Evolutionary conservation across 768 basidiomycete genomes (phyloP), one percentile per base, ranked within the genome.

Genomic region (Galerina marginata): DNA sequence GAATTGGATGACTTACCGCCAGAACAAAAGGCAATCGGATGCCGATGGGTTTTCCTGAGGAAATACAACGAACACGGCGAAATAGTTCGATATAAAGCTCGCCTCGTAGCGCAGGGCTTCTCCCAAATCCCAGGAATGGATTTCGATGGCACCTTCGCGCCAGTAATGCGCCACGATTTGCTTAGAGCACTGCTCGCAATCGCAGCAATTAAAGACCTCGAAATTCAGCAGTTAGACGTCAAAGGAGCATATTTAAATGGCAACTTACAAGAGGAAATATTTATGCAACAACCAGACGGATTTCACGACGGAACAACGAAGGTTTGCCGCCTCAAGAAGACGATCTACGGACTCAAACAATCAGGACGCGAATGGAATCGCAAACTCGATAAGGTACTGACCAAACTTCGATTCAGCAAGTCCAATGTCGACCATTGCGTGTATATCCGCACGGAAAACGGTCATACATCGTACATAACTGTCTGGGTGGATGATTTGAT

Each of bases 161-260:
- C 73, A 0, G 74, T 76, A 29, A 68, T 73, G 29, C 58, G 71
- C 1, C 58, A 75, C 16, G 70, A 74, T 23, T 70, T 72, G 2
- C 60, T 78, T 9, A 58, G 67, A 0, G 48, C 68, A 0, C 3
- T 77, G 0, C 66, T 83, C 9, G 74, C 79, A 2, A 40, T 81
- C 26, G 73, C 81, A 0, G 77, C 79, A 0, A 7, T 55, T 0
- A 48, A 74, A 6, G 61, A 73, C 29, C 75, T 77, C 57, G 66
- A 81, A 9, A 45, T 84, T 6, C 65, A 78, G 16, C 71, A 67
- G 47, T 65, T 82, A 6, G 79, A 86, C 62, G 73, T 83, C 16
- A 77, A 72, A 56, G 67, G 62, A 29, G 71, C 77, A 12, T 78
- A 74, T 62, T 62, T 78, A 39, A 68, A 37, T 39, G 29, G 51